Percentiles rank a stretch among this genome's conserved stretches.
phyloP scores from a whole-genome alignment of 2,329 filamentous ascomycete species.

The Exophiala xenobiotica region DNA sequence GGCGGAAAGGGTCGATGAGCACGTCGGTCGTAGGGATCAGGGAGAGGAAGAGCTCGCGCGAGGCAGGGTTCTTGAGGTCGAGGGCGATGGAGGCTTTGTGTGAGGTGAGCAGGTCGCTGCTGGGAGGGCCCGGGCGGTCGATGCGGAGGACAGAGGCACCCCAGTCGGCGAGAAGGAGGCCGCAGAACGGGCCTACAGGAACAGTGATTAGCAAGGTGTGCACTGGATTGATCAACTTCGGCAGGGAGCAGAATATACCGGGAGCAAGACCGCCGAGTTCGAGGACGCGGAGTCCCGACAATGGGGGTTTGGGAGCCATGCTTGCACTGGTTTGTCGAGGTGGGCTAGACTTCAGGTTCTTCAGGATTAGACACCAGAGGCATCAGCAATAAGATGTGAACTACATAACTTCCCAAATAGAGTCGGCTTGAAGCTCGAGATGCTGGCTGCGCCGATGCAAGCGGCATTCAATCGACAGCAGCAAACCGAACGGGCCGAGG shows the following conservation, averaged over 20 bases:
- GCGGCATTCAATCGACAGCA: neutral
- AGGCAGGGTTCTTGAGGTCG: constrained; percentile 73
- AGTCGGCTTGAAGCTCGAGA: neutral
- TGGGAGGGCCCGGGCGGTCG: constrained; percentile 62
- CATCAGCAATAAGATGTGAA: neutral
- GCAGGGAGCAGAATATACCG: too few relatives aligned
- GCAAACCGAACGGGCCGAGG: neutral
- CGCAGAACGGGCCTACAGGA: constrained; percentile 74
- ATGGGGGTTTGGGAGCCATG: constrained; percentile 39
- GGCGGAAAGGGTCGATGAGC: constrained; percentile 89
- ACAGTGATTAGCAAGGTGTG: too few relatives aligned
- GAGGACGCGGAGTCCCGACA: constrained; percentile 61
- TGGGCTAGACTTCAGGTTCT: neutral
- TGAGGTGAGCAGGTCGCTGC: constrained; percentile 71
- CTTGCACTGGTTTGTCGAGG: constrained; percentile 4
- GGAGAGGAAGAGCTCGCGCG: constrained; percentile 64
- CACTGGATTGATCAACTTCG: too few relatives aligned
- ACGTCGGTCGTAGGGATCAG: constrained; percentile 68
- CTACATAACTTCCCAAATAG: neutral
- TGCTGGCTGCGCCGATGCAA: neutral
- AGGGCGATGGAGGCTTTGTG: constrained; percentile 76
- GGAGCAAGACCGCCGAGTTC: constrained; percentile 68
- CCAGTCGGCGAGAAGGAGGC: constrained; percentile 83
- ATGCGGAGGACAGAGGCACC: constrained; percentile 85
- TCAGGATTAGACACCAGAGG: neutral